Percentiles rank a stretch among this genome's conserved stretches.
These are phyloP conservation scores for Panaeolus cyanescens DNA, from an alignment of 768 basidiomycete genomes.

Conservation along the genomic window DNA sequence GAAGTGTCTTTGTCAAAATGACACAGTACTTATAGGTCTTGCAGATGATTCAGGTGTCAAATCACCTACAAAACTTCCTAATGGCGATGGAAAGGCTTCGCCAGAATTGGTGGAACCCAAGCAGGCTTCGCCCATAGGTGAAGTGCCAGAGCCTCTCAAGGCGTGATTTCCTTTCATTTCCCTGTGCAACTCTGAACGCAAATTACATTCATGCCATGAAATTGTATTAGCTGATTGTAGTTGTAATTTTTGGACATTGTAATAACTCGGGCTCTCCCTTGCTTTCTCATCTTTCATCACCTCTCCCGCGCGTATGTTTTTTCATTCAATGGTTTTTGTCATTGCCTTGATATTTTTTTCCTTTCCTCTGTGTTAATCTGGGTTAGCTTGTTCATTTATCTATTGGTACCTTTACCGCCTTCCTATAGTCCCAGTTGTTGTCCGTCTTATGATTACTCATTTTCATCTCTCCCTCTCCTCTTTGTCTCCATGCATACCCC, in stretches of 20 bases:
- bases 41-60: neutral
- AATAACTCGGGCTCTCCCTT: neutral
- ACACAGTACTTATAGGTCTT: neutral
- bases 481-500: neutral
- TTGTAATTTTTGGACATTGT: slow-evolving; percentile 1
- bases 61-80: slow-evolving; percentile 17
- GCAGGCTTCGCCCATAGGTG: slow-evolving; percentile 15
- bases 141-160: slow-evolving; percentile 21
- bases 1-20: neutral
- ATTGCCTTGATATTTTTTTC: neutral
- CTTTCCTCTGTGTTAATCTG: neutral
- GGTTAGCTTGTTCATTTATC: slow-evolving; percentile 1
- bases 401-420: neutral
- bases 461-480: neutral
- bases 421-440: slow-evolving; percentile 3
- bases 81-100: slow-evolving; percentile 17
- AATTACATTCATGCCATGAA: neutral
- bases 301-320: neutral
- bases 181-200: slow-evolving; percentile 1
- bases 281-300: neutral
- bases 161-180: slow-evolving; percentile 6
- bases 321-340: neutral
- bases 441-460: slow-evolving; percentile 1
- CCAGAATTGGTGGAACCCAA: slow-evolving; percentile 11
- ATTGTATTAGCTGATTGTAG: slow-evolving; percentile 1